Percentiles rank a stretch among this genome's conserved stretches.
phyloP scores from a whole-genome alignment of 768 basidiomycete genomes.

The Agrocybe pediades region DNA sequence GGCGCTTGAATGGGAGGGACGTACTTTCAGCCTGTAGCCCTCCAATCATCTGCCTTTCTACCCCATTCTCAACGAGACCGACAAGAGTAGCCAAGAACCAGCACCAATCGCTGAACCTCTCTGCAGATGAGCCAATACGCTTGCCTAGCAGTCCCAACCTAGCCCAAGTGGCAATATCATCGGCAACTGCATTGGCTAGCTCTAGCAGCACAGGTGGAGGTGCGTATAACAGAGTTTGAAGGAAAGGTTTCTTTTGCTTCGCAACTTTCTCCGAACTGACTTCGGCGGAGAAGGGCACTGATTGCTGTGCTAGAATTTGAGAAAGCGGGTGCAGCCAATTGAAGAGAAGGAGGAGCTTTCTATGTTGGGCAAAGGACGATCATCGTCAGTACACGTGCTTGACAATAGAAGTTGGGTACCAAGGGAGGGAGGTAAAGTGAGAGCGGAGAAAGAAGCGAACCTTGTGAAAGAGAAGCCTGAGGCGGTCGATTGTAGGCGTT shows the following conservation, averaged over 20 bases:
- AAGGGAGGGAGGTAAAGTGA: no score
- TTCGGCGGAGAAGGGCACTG: constrained; percentile 60
- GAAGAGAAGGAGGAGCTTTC: constrained; percentile 80
- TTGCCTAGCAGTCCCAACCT: constrained; percentile 69
- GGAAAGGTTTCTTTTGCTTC: constrained; percentile 56
- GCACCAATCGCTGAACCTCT: constrained; percentile 80
- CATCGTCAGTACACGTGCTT: constrained; percentile 5
- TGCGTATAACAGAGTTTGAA: constrained; percentile 76
- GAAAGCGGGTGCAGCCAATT: constrained; percentile 83
- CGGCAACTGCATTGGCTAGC: constrained; percentile 70
- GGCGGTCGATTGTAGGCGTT: constrained; percentile 61
- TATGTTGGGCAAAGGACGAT: constrained; percentile 27
- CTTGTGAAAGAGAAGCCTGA: constrained; percentile 76
- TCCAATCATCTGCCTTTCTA: constrained; percentile 73
- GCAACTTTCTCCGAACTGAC: constrained; percentile 35
- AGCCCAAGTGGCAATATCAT: constrained; percentile 80
- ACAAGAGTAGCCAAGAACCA: constrained; percentile 83
- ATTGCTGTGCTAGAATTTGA: constrained; percentile 68
- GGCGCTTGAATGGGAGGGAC: constrained; percentile 11
- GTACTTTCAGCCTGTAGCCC: constrained; percentile 65
- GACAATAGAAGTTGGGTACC: no score
- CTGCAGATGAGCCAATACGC: constrained; percentile 67
- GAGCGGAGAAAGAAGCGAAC: constrained; percentile 34
- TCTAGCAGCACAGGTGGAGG: constrained; percentile 84
- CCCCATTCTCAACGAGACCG: constrained; percentile 79